Conservation (phyloP, 352 stramenopile genomes). For the Phytopythium boreale region DNA sequence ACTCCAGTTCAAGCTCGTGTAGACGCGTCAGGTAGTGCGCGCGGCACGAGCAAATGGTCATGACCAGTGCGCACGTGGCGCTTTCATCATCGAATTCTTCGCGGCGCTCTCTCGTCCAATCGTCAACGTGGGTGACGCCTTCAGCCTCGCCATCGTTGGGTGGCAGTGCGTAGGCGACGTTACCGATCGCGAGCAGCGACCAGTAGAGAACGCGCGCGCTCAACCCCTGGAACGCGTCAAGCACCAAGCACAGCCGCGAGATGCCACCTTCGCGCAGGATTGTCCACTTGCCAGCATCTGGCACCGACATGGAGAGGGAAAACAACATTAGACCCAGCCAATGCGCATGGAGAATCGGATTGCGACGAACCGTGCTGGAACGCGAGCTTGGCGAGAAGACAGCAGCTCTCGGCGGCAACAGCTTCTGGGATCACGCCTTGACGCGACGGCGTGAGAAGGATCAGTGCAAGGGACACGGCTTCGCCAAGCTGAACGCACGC, state of each 20-base stretch:
- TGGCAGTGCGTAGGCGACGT: slow-evolving; percentile 42
- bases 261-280: slow-evolving; percentile 37
- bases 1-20: slow-evolving; percentile 43
- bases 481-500: slow-evolving; percentile 14
- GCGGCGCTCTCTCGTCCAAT: slow-evolving; percentile 1
- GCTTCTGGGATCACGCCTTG: slow-evolving; percentile 14
- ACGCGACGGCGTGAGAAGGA: slow-evolving; percentile 23
- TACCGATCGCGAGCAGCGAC: slow-evolving; percentile 45
- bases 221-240: slow-evolving; percentile 35
- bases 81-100: slow-evolving; percentile 20
- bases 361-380: slow-evolving; percentile 51
- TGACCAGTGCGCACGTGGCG: slow-evolving; percentile 27
- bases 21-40: slow-evolving; percentile 43
- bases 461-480: slow-evolving; percentile 25
- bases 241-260: slow-evolving; percentile 29
- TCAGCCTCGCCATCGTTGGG: not conserved
- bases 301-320: not conserved
- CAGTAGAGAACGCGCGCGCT: slow-evolving; percentile 48
- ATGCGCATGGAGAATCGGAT: not conserved
- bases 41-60: slow-evolving; percentile 33
- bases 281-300: slow-evolving; percentile 33
- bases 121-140: not conserved
- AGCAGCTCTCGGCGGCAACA: slow-evolving; percentile 46
- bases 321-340: not conserved
- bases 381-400: slow-evolving; percentile 51